Evolutionary conservation across 2,329 filamentous ascomycete species (phyloP).

Genomic region (Botrytis porri): DNA sequence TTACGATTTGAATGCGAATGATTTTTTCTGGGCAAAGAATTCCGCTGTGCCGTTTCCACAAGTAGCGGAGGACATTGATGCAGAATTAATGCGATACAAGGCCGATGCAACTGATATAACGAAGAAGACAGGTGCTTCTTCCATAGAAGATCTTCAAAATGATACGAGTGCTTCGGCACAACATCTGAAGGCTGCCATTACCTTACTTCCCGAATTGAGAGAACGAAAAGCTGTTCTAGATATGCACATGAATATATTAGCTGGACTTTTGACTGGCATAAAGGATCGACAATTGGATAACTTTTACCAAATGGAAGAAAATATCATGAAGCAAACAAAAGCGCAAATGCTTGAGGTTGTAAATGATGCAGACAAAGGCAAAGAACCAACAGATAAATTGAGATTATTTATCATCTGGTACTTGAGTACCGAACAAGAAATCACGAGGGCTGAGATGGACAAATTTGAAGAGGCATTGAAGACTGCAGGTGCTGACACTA

Average conservation of each 20-base stretch:
- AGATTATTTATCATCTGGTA: slow-evolving; percentile 97
- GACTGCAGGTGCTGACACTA: slow-evolving; percentile 70
- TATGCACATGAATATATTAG: slow-evolving; percentile 99
- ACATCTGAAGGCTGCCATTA: slow-evolving; percentile 94
- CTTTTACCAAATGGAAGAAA: slow-evolving; percentile 93
- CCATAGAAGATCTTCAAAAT: slow-evolving; percentile 87
- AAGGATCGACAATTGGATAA: slow-evolving; percentile 94
- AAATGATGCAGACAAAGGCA: slow-evolving; percentile 77
- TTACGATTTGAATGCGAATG: slow-evolving; percentile 84
- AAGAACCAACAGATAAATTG: slow-evolving; percentile 82
- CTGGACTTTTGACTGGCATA: slow-evolving; percentile 72
- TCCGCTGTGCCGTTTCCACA: slow-evolving; percentile 88
- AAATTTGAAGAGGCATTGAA: slow-evolving; percentile 82
- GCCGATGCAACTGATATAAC: slow-evolving; percentile 93
- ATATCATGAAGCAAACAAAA: slow-evolving; percentile 86
- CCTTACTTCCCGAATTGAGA: slow-evolving; percentile 82
- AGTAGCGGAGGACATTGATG: slow-evolving; percentile 93
- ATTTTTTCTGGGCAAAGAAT: slow-evolving; percentile 97
- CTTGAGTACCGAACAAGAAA: slow-evolving; percentile 86
- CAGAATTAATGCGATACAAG: slow-evolving; percentile 90
- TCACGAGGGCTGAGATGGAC: slow-evolving; percentile 77
- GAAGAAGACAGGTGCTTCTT: slow-evolving; percentile 88
- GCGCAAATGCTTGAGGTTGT: slow-evolving; percentile 84
- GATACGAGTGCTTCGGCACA: slow-evolving; percentile 87
- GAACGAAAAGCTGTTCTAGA: slow-evolving; percentile 91